Evolutionary conservation across 495 filamentous ascomycete genomes (phyloP), one percentile per base, ranked within the genome.

Genomic region (Aspergillus saccharolyticus): DNA sequence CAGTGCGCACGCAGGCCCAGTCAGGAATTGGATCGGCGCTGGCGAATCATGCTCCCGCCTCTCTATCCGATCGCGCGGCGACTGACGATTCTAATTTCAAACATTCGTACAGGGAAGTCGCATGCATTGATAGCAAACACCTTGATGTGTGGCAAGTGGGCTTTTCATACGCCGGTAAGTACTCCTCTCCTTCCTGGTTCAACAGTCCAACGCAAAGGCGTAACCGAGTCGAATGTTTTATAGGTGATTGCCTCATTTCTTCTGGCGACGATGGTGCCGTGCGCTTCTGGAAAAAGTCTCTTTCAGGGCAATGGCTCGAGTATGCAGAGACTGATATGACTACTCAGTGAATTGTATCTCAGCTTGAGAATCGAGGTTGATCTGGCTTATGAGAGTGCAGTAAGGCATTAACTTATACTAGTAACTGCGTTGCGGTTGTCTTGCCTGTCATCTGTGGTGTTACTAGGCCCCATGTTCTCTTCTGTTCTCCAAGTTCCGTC

Each of bases 21-120:
- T 82, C 79, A 5, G 79, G 79, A 1, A 82, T 81, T 47, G 75
- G 78, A 9, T 74, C 73, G 51, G 78, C 76, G 28, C 63, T 82
- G n/a, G 79, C 78, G 24, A 78, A 64, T 25, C 71, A 73, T 42
- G 63, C 64, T 14, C 70, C 75, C 14, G 55, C 48, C 6, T 67
- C 71, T 7, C 59, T 66, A 30, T 59, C 66, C 17, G 71, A 66
- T 45, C 74, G 73, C 5, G 65, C 64, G 48, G 66, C 70, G 15
- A 71, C 56, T 25, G 66, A 63, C 3, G 71, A 72, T 39, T 61
- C 68, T 9, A 70, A 68, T 33, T 74, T 80, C 50, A 74, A 74
- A 44, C 78, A 82, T 61, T 69, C 70, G 1, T 75, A 62, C 57
- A 78, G 72, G 61, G 69, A 78, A 55, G 68, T 77, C 2, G 78